A percentile compares a stretch with the other conserved stretches of the same genome.
Conservation (phyloP, 2,329 filamentous ascomycete species). For the Cadophora malorum region DNA sequence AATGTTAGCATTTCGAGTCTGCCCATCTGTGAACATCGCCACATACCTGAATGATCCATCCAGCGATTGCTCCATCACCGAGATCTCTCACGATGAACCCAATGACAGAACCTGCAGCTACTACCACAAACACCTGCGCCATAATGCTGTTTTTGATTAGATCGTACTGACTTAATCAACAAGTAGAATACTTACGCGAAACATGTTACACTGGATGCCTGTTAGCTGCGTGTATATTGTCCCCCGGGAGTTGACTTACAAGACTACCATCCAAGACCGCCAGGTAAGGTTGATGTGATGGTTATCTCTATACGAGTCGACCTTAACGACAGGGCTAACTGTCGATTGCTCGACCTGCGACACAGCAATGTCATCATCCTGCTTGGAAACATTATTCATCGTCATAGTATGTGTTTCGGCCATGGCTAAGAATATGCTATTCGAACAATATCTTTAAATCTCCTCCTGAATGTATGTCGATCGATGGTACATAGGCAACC, state of each 20-base stretch:
- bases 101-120: slow-evolving; percentile 61
- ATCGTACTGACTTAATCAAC: neutral
- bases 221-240: slow-evolving; percentile 38
- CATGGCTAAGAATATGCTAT: neutral
- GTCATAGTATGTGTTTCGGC: slow-evolving; percentile 6
- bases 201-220: slow-evolving; percentile 49
- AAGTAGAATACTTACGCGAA: slow-evolving; percentile 49
- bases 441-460: neutral
- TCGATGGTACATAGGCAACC: neutral
- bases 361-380: slow-evolving; percentile 22
- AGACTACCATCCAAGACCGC: slow-evolving; percentile 59
- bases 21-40: neutral
- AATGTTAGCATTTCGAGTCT: slow-evolving; percentile 9
- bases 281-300: slow-evolving; percentile 57
- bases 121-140: slow-evolving; percentile 61
- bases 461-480: neutral
- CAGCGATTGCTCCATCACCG: slow-evolving; percentile 55
- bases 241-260: slow-evolving; percentile 44
- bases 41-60: slow-evolving; percentile 61
- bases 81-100: slow-evolving; percentile 62
- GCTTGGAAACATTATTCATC: slow-evolving; percentile 13
- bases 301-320: slow-evolving; percentile 40
- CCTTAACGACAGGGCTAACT: slow-evolving; percentile 26
- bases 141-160: slow-evolving; percentile 49
- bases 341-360: slow-evolving; percentile 28